Percentiles rank a stretch among this genome's conserved stretches.
phyloP scores from a whole-genome alignment of 495 filamentous ascomycete species.

The Neurospora sp. region DNA sequence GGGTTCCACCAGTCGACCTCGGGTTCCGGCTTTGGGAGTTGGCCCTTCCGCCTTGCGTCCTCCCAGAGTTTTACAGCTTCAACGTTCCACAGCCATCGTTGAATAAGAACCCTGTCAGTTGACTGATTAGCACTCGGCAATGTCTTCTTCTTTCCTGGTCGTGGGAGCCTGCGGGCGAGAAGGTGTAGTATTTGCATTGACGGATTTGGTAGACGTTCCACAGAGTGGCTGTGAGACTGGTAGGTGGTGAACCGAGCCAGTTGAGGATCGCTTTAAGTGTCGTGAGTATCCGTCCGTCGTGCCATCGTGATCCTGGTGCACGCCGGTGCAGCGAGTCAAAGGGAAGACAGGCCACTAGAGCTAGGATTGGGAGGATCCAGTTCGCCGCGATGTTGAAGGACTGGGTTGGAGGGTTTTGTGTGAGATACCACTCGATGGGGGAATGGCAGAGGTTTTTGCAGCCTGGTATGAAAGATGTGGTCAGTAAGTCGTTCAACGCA shows the following conservation, averaged over 20 bases:
- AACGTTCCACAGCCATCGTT: constrained; percentile 10
- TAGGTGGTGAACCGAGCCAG: constrained; percentile 14
- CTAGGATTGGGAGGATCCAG: constrained; percentile 14
- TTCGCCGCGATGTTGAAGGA: constrained; percentile 8
- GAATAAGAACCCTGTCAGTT: neutral
- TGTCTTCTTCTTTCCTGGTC: neutral
- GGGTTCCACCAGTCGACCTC: neutral
- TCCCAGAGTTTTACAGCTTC: constrained; percentile 4
- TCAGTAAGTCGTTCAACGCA: neutral
- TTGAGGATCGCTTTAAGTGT: constrained; percentile 5
- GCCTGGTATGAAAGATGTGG: constrained; percentile 6
- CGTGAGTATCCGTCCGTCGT: neutral
- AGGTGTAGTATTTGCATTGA: constrained; percentile 1
- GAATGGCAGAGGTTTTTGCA: constrained; percentile 8
- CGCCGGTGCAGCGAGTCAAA: constrained; percentile 10
- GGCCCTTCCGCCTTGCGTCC: neutral
- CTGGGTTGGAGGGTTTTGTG: neutral
- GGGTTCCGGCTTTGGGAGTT: neutral
- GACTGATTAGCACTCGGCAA: constrained; percentile 16
- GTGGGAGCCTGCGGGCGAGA: neutral
- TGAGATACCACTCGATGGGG: constrained; percentile 12
- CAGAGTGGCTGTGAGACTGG: constrained; percentile 10
- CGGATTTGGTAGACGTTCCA: constrained; percentile 17
- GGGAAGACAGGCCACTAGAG: constrained; percentile 9
- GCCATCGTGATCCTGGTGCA: neutral